Conservation (phyloP, 2,329 filamentous ascomycete species). For the Cladophialophora yegresii region DNA sequence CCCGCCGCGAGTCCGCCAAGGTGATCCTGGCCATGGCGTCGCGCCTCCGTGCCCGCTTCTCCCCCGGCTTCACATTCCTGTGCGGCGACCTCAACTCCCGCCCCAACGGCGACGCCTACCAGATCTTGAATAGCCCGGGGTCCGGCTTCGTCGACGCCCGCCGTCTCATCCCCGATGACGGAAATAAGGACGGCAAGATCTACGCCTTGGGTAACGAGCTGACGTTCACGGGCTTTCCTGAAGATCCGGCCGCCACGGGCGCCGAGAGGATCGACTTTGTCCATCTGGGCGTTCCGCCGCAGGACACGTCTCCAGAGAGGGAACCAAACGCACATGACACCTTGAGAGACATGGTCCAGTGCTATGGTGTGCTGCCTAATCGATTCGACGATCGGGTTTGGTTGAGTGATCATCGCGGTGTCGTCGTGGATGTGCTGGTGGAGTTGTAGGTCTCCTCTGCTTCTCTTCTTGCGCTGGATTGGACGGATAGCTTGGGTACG, state of each 20-base stretch:
- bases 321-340: not conserved
- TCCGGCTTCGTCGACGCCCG: slow-evolving; percentile 45
- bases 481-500: not conserved
- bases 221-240: slow-evolving; percentile 58
- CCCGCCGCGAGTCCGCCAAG: slow-evolving; percentile 54
- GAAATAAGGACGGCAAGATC: slow-evolving; percentile 27
- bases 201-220: slow-evolving; percentile 53
- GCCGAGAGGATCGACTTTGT: slow-evolving; percentile 56
- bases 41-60: slow-evolving; percentile 18
- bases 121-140: slow-evolving; percentile 47
- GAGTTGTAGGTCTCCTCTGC: not conserved
- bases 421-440: slow-evolving; percentile 52
- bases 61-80: slow-evolving; percentile 51
- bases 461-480: not conserved
- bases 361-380: slow-evolving; percentile 57
- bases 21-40: slow-evolving; percentile 50
- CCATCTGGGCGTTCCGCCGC: slow-evolving; percentile 43
- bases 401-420: slow-evolving; percentile 59
- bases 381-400: slow-evolving; percentile 58
- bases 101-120: slow-evolving; percentile 56
- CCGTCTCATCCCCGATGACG: slow-evolving; percentile 33
- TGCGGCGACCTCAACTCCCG: slow-evolving; percentile 60
- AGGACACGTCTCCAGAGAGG: slow-evolving; percentile 17
- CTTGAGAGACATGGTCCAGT: slow-evolving; percentile 47
- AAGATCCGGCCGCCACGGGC: slow-evolving; percentile 40